Base-by-base conservation (phyloP, 257 asterid genomes). In the Misopates orontium region DNA sequence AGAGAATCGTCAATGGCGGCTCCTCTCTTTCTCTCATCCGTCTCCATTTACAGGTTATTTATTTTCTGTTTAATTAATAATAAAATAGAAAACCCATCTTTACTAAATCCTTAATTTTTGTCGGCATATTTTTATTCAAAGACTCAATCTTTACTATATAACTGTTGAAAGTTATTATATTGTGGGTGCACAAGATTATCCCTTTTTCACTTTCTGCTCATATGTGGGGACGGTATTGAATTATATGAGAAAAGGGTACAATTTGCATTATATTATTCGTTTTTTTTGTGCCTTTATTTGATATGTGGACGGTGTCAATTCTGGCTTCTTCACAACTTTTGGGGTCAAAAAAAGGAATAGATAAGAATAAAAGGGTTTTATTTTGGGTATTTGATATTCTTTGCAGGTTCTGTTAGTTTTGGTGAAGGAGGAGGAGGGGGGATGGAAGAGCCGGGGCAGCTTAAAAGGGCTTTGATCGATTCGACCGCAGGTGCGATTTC, bases 401-500 rank as follows among this genome's bases (percentile, higher is more conserved):
- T 55, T 58, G 77, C 82, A 84, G 90, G 70, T 50, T 76, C 68
- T 74, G 67, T 45, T 52, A 56, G 72, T 56, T n/a, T 32, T 42
- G 61, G 13, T 60, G 76, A 69, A 73, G 67, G 78, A n/a, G n/a
- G n/a, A n/a, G 64, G 81, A 60, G 50, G 40, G 85, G 76, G 78
- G 51, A 88, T 87, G 99, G 96, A 90, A 59, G 96, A 89, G 64
- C 66, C 80, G 4, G 93, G 92, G 72, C 85, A 86, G 82, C 75
- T 90, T 39, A 87, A 86, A 67, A 79, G 91, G 84, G 95, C 91
- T 42, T 58, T 86, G 64, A 83, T 87, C 61, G 87, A 90, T 77
- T 85, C 89, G 10, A 57, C 96, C 1, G 95, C 99, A 1, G 99
- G 99, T 70, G 97, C 97, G 6, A 73, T 93, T 59, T 76, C 98